Conservation (phyloP, 805 yeast species). For the Candida mattraensis region DNA sequence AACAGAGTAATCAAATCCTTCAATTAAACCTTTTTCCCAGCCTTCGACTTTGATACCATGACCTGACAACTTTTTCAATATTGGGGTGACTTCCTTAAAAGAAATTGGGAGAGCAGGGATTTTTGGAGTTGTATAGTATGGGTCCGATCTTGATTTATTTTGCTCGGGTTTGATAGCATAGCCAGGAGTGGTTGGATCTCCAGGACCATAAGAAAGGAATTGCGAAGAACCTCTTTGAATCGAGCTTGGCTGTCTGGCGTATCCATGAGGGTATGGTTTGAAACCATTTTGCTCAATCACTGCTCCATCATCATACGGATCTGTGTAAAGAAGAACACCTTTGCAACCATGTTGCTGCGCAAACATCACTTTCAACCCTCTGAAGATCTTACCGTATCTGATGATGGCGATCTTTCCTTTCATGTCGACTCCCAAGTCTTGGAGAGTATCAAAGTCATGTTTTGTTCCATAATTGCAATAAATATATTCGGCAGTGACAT, state of each 20-base stretch:
- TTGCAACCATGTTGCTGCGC: slow-evolving; percentile 71
- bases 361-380: slow-evolving; percentile 75
- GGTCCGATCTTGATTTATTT: slow-evolving; percentile 49
- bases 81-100: slow-evolving; percentile 61
- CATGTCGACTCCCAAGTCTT: slow-evolving; percentile 46
- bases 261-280: slow-evolving; percentile 70
- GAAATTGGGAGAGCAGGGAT: slow-evolving; percentile 76
- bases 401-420: slow-evolving; percentile 62
- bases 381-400: slow-evolving; percentile 63
- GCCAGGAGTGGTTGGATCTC: slow-evolving; percentile 81
- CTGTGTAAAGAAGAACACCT: slow-evolving; percentile 68
- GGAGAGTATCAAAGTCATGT: slow-evolving; percentile 55
- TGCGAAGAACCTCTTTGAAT: slow-evolving; percentile 78
- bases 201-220: slow-evolving; percentile 60
- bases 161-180: slow-evolving; percentile 60
- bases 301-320: slow-evolving; percentile 63
- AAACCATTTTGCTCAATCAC: slow-evolving; percentile 56
- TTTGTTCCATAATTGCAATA: slow-evolving; percentile 70
- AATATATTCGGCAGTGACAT: slow-evolving; percentile 63
- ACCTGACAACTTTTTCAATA: slow-evolving; percentile 58
- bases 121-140: slow-evolving; percentile 50
- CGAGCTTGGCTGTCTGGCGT: slow-evolving; percentile 73
- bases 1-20: slow-evolving; percentile 36
- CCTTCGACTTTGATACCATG: slow-evolving; percentile 44
- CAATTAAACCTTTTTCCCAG: slow-evolving; percentile 33